Evolutionary conservation across 441 rosid genomes (phyloP).

Genomic region (Kokia cookei): DNA sequence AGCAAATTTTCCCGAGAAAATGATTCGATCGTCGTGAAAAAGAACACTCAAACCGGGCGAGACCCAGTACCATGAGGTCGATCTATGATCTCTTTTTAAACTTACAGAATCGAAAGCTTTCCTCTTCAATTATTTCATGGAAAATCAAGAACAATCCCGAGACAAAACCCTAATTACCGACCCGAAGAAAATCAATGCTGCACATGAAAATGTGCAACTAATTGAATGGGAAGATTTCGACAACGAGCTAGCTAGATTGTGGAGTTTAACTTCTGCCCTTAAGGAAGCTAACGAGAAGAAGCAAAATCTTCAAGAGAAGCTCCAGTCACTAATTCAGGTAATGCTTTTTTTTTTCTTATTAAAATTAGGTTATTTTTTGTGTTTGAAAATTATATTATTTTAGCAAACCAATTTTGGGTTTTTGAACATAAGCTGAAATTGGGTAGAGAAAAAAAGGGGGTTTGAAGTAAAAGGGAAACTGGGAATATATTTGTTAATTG

Average conservation of each 20-base stretch:
- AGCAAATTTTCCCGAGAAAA: conserved; percentile 24
- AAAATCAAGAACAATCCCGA: conserved; percentile 27
- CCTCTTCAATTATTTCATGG: conserved; percentile 48
- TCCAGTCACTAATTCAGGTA: conserved; percentile 75
- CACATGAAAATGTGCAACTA: conserved; percentile 27
- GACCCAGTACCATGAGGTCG: conserved; percentile 53
- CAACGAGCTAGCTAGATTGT: conserved; percentile 69
- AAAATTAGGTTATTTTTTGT: background rate
- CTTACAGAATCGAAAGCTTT: conserved; percentile 7
- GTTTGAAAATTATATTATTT: background rate
- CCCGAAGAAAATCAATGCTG: conserved; percentile 22
- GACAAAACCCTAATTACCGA: conserved; percentile 20
- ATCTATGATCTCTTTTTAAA: conserved; percentile 35
- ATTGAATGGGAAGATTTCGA: conserved; percentile 96
- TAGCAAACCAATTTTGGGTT: background rate
- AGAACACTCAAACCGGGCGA: background rate
- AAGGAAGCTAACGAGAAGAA: conserved; percentile 59
- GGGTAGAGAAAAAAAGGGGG: background rate
- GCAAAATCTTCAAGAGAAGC: conserved; percentile 44
- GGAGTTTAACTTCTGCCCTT: conserved; percentile 84
- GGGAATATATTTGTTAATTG: background rate
- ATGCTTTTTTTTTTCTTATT: background rate
- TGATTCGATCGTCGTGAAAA: conserved; percentile 13
- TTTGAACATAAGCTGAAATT: background rate
- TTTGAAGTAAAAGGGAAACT: background rate